Evolutionary conservation across 2,329 filamentous ascomycete genomes (phyloP).

Genomic region (Botrytis hyacinthi): DNA sequence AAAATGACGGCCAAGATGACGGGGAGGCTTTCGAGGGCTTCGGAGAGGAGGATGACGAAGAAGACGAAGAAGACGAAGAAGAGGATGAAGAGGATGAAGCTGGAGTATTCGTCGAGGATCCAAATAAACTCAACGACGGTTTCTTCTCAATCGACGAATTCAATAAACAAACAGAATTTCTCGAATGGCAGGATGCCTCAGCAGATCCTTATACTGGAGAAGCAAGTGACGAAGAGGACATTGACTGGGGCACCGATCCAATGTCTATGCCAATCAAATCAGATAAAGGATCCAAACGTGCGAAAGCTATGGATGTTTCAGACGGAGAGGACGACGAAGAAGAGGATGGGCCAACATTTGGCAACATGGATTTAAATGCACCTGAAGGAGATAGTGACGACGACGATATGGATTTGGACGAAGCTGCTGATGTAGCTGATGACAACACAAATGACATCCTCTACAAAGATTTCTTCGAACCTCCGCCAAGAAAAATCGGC

Average conservation of each 20-base stretch:
- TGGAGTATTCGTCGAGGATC: constrained; percentile 66
- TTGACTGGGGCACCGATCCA: constrained; percentile 86
- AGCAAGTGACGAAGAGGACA: constrained; percentile 78
- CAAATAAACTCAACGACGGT: constrained; percentile 86
- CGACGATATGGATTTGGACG: constrained; percentile 51
- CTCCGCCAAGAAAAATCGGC: constrained; percentile 69
- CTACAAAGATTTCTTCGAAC: constrained; percentile 92
- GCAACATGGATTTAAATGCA: constrained; percentile 71
- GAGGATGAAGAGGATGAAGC: constrained; percentile 50
- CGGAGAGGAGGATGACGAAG: constrained; percentile 39
- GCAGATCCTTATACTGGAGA: constrained; percentile 73
- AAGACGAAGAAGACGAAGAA: constrained; percentile 47
- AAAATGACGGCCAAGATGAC: constrained; percentile 32
- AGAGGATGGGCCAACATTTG: constrained; percentile 81
- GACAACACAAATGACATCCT: constrained; percentile 83
- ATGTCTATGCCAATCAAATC: constrained; percentile 44
- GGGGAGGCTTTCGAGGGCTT: constrained; percentile 39
- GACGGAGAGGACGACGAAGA: constrained; percentile 50
- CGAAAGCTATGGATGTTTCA: constrained; percentile 38
- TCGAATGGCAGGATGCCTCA: constrained; percentile 80
- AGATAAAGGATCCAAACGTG: constrained; percentile 36
- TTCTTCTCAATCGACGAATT: constrained; percentile 99
- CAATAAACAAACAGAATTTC: constrained; percentile 87
- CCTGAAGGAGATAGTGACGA: constrained; percentile 68
- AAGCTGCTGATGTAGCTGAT: constrained; percentile 52